Base-by-base conservation (phyloP, 352 stramenopile species). In the Pythium apleroticum region DNA sequence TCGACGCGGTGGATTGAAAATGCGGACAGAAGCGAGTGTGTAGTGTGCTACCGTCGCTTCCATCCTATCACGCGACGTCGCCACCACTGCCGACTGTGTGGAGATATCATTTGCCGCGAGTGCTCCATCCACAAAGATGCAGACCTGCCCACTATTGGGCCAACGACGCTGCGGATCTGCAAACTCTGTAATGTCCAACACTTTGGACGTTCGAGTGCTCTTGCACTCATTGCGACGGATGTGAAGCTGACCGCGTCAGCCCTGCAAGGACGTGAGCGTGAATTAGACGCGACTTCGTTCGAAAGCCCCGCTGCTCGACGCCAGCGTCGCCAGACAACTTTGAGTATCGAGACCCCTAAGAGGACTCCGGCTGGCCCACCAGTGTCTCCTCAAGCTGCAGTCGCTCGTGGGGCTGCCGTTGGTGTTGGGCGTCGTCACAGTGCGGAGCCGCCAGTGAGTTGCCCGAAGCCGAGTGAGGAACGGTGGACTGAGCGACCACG, bases 81-180 rank as follows among this genome's bases (percentile, higher is more conserved):
- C 30, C 86, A 91, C 57, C 84, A 91, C 63, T 95, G 86, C n/a
- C 81, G 81, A 4, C 61, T 90, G 14, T 95, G 86, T 54, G 78
- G 80, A 59, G 80, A 91, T 52, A 74, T 91, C 22, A 89, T 94
- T 50, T 94, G 86, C 53, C 77, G 80, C 1, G 72, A 88, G 46
- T 94, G 86, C 57, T 90, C 81, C 19, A 71, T 87, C 12, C 75
- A 88, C 52, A 91, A 93, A 52, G 77, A 91, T 52, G 74, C 81
- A 11, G 80, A 89, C 61, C 52, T 93, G 24, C 86, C 82, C 0
- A 83, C 76, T 9, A 74, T 86, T n/a, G 86, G 86, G 0, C 76
- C 77, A 9, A 91, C 81, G 28, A 68, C 76, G n/a, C 46, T 92
- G 24, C 79, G 82, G 14, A 86, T 94, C 45, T 94, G 86, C 56